Evolutionary conservation across 1,139 yeast species (phyloP), one percentile per base, ranked within the genome.

Genomic region (Kluyveromyces sp.): DNA sequence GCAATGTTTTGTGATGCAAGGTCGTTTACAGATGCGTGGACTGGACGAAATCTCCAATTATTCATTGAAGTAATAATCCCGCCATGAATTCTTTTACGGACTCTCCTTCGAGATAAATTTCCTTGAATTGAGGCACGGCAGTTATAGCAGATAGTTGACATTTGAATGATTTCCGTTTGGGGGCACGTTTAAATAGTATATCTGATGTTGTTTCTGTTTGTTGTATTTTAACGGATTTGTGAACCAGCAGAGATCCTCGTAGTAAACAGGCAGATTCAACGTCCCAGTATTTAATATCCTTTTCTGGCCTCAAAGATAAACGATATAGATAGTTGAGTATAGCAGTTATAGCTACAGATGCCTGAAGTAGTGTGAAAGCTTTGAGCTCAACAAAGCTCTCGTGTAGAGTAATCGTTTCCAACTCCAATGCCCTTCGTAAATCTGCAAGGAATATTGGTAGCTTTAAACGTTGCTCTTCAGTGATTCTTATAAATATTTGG

Each of bases 401-500:
- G 28, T 41, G 39, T 21, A 41, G 30, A 7, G 15, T 30, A 8
- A 41, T 25, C 2, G 30, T 27, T 10, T 41, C 37, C 21, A 32
- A 10, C 10, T 34, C 43, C 15, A 41, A 27, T 15, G 39, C 26
- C n/a, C 39, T 34, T 35, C 28, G 34, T 10, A 41, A 26, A 34
- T 41, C 43, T 28, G 43, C 34, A n/a, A 41, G 26, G 31, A 41
- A 41, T 3, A 34, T 25, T 15, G 39, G 39, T 10, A 41, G 43
- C 29, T 41, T 34, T 7, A 35, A 29, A 10, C 38, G 36, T 27
- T 45, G 40, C 6, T 37, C 39, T 26, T 10, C 28, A 4, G 42
- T 38, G 4, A 45, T 31, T n/a, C 25, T 30, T 5, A 61, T 43
- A 40, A 55, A 56, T 25, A 60, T 10, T 31, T 37, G 41, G 42